These are phyloP conservation scores for Zanthoxylum bungeanum DNA, from an alignment of 345 rosid species.

Conservation along the genomic window DNA sequence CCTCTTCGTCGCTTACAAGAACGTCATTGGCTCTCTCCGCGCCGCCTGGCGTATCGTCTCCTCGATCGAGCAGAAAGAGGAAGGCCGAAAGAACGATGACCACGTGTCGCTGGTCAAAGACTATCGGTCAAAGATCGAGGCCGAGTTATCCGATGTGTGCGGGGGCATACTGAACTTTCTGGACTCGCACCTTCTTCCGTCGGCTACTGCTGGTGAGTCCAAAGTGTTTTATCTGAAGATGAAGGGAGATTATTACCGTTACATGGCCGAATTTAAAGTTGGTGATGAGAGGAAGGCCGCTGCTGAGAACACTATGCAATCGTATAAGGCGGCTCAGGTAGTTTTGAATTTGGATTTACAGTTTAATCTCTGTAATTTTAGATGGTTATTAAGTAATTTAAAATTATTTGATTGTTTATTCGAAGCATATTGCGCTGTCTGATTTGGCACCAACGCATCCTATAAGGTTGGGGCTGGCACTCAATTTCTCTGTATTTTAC, in stretches of 20 bases:
- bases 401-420: not conserved
- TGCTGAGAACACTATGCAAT: slow-evolving; percentile 35
- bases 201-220: slow-evolving; percentile 32
- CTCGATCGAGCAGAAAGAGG: slow-evolving; percentile 30
- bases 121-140: slow-evolving; percentile 35
- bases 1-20: slow-evolving; percentile 60
- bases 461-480: slow-evolving; percentile 37
- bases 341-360: not conserved
- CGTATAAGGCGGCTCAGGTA: slow-evolving; percentile 40
- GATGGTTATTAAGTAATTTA: not conserved
- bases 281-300: slow-evolving; percentile 35
- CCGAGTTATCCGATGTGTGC: slow-evolving; percentile 29
- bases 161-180: slow-evolving; percentile 25
- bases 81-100: slow-evolving; percentile 51
- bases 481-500: slow-evolving; percentile 41
- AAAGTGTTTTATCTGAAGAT: slow-evolving; percentile 38
- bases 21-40: slow-evolving; percentile 57
- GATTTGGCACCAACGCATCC: slow-evolving; percentile 40
- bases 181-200: slow-evolving; percentile 29
- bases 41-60: slow-evolving; percentile 63
- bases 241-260: slow-evolving; percentile 38
- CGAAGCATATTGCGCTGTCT: slow-evolving; percentile 29
- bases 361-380: not conserved
- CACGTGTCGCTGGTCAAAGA: slow-evolving; percentile 35
- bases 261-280: slow-evolving; percentile 37